phyloP scores from a whole-genome alignment of 306 rosid species.

The Bauhinia variegata region DNA sequence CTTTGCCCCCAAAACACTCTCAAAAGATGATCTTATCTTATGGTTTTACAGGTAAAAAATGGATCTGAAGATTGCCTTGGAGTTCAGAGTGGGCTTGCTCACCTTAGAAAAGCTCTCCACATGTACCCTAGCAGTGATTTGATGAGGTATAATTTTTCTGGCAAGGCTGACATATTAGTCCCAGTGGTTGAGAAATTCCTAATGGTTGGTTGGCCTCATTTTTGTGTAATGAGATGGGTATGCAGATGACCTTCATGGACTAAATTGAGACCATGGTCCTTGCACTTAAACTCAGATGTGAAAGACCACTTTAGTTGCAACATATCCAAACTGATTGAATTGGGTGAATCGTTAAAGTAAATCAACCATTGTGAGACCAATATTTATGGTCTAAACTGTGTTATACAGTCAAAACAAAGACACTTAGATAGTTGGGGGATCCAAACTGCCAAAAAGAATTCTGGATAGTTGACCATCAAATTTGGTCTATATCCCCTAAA shows the following conservation, averaged over 20 bases:
- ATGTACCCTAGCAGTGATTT: conserved; percentile 74
- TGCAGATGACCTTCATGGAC: not conserved
- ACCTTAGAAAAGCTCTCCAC: conserved; percentile 82
- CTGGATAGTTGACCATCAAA: too few species aligned
- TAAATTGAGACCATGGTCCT: not conserved
- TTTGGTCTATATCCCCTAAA: too few species aligned
- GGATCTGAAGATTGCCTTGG: conserved; percentile 59
- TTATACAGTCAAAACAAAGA: too few species aligned
- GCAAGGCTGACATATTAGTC: not conserved
- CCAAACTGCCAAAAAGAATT: too few species aligned
- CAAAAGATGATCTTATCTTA: not conserved
- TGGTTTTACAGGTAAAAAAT: conserved; percentile 63
- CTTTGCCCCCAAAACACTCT: not conserved
- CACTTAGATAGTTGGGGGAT: too few species aligned
- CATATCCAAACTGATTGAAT: too few species aligned
- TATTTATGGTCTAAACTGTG: too few species aligned
- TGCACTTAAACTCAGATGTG: too few species aligned
- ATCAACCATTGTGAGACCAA: too few species aligned
- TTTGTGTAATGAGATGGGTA: conserved; percentile 1
- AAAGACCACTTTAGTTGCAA: too few species aligned
- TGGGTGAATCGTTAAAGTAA: too few species aligned
- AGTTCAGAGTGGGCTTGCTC: conserved; percentile 64
- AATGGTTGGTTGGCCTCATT: not conserved
- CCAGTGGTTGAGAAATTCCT: too few species aligned
- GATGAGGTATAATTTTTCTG: conserved; percentile 61